Evolutionary conservation across 2,329 filamentous ascomycete genomes (phyloP), one percentile per base, ranked within the genome.

Genomic region (Neocatenulostroma microsporum): DNA sequence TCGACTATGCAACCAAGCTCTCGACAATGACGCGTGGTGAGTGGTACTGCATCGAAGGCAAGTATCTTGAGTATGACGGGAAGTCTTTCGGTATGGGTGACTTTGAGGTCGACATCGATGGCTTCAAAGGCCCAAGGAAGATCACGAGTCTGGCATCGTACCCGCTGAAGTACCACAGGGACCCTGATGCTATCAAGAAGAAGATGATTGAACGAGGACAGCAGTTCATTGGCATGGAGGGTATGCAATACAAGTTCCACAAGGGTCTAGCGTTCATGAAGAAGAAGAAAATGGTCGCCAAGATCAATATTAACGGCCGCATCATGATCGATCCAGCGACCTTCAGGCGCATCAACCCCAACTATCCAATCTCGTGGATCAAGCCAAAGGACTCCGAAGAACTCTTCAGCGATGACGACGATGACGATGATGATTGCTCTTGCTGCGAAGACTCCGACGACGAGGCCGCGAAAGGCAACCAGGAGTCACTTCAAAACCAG

Each of bases 271-370:
- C 83, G 0, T 94, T 86, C 61, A 76, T 78, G 66, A 93, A 89
- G 67, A 80, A 82, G 59, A 85, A 85, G 66, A 80, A 80, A 51
- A 67, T 71, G 40, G 67, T 84, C 11, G 66, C 83, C 55, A 89
- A 86, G 58, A 80, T 93, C 60, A 86, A 86, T 54, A 81, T 94
- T 58, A 85, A 87, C 45, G 83, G 86, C 13, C 79, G 88, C 20
- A 73, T 94, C 45, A 94, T 94, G 86, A 70, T 94, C 17, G 88
- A 94, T 21, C 78, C 85, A 0, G 78, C 78, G 3, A 84, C 83
- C 27, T 87, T 93, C 62, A 77, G 85, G 7, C 76, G 84, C 21
- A 84, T 89, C 58, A 84, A 91, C 48, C 84, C 87, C 1, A 94
- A 94, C 56, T 94, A 94, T 48, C 75, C 74, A 0, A 76, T 89